Evolutionary conservation across 1,284 basidiomycete species (phyloP).

Genomic region (Fomitopsis schrenkii): DNA sequence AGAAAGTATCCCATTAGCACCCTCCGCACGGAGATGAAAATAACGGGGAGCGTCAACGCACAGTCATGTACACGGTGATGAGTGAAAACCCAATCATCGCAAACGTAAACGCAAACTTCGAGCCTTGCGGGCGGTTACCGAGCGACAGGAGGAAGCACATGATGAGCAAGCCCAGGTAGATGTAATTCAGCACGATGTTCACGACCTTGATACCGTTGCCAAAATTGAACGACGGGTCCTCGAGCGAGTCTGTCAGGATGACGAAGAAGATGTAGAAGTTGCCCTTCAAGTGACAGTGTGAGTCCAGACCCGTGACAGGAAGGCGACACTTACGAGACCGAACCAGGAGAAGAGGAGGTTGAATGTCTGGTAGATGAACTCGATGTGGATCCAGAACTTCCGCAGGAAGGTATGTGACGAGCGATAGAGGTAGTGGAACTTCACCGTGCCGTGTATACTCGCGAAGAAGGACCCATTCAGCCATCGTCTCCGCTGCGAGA

Average conservation of each 20-base stretch:
- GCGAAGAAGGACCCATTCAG: constrained; percentile 98
- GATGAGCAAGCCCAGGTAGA: constrained; percentile 84
- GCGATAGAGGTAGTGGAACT: constrained; percentile 92
- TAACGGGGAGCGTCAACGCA: constrained; percentile 31
- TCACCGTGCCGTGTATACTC: constrained; percentile 83
- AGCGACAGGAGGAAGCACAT: constrained; percentile 89
- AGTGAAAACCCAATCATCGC: constrained; percentile 82
- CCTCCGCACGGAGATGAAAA: not conserved
- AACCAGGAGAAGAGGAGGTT: constrained; percentile 95
- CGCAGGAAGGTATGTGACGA: constrained; percentile 81
- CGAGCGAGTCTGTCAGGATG: constrained; percentile 71
- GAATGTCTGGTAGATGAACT: constrained; percentile 89
- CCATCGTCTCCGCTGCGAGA: constrained; percentile 93
- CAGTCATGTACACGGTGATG: constrained; percentile 93
- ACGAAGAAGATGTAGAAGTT: constrained; percentile 90
- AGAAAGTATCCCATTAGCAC: not conserved
- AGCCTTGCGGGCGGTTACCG: constrained; percentile 90
- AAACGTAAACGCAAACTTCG: constrained; percentile 77
- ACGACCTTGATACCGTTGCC: constrained; percentile 59
- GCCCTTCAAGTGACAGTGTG: constrained; percentile 41
- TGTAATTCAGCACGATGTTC: constrained; percentile 81
- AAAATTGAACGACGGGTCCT: constrained; percentile 55
- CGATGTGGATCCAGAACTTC: constrained; percentile 93
- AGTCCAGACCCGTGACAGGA: not conserved
- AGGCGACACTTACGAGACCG: constrained; percentile 54